Percentiles rank a stretch among this genome's conserved stretches.
Evolutionary conservation across 2,329 filamentous ascomycete genomes (phyloP).

Genomic region (Botryotinia globosa): DNA sequence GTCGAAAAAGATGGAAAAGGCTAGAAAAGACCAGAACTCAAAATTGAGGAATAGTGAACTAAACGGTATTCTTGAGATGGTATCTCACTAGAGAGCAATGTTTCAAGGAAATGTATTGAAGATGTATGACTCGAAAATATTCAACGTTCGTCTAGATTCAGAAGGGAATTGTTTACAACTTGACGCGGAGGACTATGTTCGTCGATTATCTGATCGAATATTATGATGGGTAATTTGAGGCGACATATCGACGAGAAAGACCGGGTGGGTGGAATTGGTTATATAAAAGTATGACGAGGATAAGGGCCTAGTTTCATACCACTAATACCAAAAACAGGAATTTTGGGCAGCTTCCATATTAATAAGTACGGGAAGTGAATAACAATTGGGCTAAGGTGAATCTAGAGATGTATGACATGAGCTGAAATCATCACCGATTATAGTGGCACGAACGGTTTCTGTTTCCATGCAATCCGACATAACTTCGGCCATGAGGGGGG

Average conservation of each 20-base stretch:
- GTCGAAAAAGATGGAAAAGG: not conserved
- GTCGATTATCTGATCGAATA: not conserved
- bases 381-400: not conserved
- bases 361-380: not conserved
- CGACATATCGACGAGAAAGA: not conserved
- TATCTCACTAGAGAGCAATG: not conserved
- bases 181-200: not conserved
- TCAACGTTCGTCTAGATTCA: not conserved
- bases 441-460: not conserved
- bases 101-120: not conserved
- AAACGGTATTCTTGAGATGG: not conserved
- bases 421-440: not conserved
- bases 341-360: not conserved
- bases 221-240: not conserved
- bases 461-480: not conserved
- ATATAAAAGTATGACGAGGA: not conserved
- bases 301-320: too few relatives aligned
- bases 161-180: not conserved
- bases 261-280: not conserved
- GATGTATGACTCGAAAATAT: not conserved
- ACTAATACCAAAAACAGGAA: not conserved
- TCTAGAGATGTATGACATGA: not conserved
- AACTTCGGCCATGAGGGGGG: not conserved
- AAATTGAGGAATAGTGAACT: not conserved
- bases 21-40: not conserved